Base-by-base conservation (phyloP, 169 alveolate species). In the Miamiensis avidus region DNA sequence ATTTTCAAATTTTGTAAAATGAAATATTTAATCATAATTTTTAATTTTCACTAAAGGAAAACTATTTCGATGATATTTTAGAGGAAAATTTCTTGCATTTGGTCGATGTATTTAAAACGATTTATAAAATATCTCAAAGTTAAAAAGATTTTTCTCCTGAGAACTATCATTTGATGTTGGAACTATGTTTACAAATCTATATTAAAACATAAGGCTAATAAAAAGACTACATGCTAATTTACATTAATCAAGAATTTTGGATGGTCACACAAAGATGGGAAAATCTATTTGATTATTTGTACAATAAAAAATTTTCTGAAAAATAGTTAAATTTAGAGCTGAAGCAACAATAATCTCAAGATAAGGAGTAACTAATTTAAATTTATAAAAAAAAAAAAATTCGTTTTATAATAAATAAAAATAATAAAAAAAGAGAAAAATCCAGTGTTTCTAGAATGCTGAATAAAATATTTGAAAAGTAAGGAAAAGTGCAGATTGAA, bases 221-320 rank as follows among this genome's bases (percentile, higher is more conserved):
- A 34, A 79, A 79, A 28, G 76, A 79, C n/a, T 79, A 34, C 29
- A 28, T 79, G 15, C 31, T 74, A 34, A 49, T 1, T 1, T 72
- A 79, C 29, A 30, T 79, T 6, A 79, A 79, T 49, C 65, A 34
- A 20, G 33, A 28, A 28, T 0, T 29, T 0, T 79, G 65, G 49
- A 34, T 34, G 20, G 64, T 49, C 15, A 79, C 34, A 4, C 15
- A 79, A 11, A 79, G 65, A 1, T 79, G 84, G 84, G 84, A 79
- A 31, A 33, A 79, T n/a, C 29, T 79, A 34, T 79, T 79, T 65
- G 84, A 79, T 49, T 79, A 16, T 0, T n/a, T 79, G 25, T 34
- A 27, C 0, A 29, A 27, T 11, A 79, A 65, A 29, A 49, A 79
- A 79, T 0, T 79, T n/a, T 69, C 34, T 16, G 84, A 79, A 32